A percentile compares a stretch with the other conserved stretches of the same genome.
Evolutionary conservation across 768 basidiomycete genomes (phyloP).

Genomic region (Pulveroboletus sp.): DNA sequence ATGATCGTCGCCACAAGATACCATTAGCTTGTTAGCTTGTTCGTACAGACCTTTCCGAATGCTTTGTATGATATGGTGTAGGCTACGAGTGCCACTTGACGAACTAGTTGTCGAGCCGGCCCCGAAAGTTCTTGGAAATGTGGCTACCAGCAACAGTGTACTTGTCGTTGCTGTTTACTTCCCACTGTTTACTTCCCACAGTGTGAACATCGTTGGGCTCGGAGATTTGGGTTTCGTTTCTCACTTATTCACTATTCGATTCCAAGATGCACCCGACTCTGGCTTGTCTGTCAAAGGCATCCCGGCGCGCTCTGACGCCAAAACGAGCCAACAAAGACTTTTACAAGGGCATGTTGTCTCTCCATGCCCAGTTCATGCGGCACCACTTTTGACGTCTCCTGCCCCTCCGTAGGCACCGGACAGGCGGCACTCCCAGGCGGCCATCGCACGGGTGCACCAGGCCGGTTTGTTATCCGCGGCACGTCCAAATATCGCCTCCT

Average conservation of each 20-base stretch:
- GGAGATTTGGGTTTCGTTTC: too few relatives aligned
- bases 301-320: slow-evolving; percentile 72
- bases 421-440: slow-evolving; percentile 82
- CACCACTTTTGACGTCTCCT: not conserved
- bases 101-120: not conserved
- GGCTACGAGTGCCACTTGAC: not conserved
- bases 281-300: slow-evolving; percentile 75
- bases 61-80: slow-evolving; percentile 7
- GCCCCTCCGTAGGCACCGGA: slow-evolving; percentile 55
- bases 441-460: slow-evolving; percentile 82
- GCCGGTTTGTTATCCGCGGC: slow-evolving; percentile 74
- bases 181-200: too few relatives aligned
- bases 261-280: slow-evolving; percentile 61
- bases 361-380: not conserved
- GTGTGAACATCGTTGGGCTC: too few relatives aligned
- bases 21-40: not conserved
- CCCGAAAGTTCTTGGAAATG: not conserved
- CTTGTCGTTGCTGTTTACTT: too few relatives aligned
- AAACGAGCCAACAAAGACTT: slow-evolving; percentile 94
- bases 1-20: not conserved
- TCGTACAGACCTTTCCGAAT: not conserved
- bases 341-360: slow-evolving; percentile 73
- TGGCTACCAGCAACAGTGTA: too few relatives aligned
- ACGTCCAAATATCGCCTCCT: slow-evolving; percentile 76
- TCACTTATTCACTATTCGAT: not conserved